Evolutionary conservation across 2,329 filamentous ascomycete species (phyloP).

Genomic region (Ophiostoma perfectum): DNA sequence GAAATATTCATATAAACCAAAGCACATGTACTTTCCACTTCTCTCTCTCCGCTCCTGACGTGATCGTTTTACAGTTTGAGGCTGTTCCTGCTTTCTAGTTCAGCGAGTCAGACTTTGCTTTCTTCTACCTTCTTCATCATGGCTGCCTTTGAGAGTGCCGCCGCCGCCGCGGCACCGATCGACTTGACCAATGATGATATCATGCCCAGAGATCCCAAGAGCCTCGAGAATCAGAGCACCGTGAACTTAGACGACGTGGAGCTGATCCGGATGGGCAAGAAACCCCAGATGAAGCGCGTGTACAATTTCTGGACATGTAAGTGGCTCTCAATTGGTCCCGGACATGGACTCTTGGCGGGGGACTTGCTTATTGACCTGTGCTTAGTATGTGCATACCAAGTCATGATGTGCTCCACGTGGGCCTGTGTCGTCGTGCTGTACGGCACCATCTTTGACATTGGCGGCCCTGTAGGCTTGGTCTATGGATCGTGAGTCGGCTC

Average conservation of each 20-base stretch:
- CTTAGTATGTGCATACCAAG: constrained; percentile 6
- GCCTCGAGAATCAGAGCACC: background rate
- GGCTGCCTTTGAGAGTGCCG: background rate
- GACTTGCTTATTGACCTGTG: background rate
- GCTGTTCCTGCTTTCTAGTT: background rate
- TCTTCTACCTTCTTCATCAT: background rate
- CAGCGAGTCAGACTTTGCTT: background rate
- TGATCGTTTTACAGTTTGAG: background rate
- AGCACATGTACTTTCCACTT: background rate
- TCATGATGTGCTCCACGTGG: constrained; percentile 10
- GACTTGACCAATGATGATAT: background rate
- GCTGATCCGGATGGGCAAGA: constrained; percentile 10
- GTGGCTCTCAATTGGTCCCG: background rate
- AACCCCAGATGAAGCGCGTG: constrained; percentile 9
- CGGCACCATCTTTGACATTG: constrained; percentile 7
- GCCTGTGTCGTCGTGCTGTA: constrained; percentile 7
- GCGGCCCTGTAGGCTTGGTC: background rate
- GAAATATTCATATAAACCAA: constrained; percentile 4
- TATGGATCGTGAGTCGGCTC: constrained; percentile 2
- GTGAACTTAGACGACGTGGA: background rate
- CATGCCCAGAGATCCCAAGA: background rate
- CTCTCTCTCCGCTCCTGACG: background rate
- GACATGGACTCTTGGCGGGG: background rate
- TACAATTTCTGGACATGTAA: constrained; percentile 8
- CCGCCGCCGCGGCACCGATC: background rate